Percentiles rank a stretch among this genome's conserved stretches.
These are phyloP conservation scores for Blastobotrys persicus DNA, from an alignment of 1,139 yeast genomes.

Conservation along the genomic window DNA sequence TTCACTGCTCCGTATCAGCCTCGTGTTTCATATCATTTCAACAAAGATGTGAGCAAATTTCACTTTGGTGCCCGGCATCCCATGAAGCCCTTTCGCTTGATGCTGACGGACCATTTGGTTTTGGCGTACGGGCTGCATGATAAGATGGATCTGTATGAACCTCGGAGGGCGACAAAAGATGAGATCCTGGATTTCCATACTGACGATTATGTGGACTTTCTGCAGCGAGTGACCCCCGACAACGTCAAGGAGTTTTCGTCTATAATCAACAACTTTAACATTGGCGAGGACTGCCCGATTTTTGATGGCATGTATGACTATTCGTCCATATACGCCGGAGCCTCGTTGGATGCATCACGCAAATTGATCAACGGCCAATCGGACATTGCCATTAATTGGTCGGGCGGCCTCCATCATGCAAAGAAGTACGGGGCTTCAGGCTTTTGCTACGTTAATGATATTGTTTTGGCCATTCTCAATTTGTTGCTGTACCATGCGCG, in stretches of 20 bases:
- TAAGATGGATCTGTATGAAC: slow-evolving; percentile 83
- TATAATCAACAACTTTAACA: slow-evolving; percentile 73
- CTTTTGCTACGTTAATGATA: slow-evolving; percentile 92
- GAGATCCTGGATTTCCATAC: slow-evolving; percentile 82
- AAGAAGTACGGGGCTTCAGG: slow-evolving; percentile 93
- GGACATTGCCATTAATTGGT: slow-evolving; percentile 96
- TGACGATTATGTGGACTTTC: slow-evolving; percentile 80
- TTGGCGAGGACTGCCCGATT: slow-evolving; percentile 97
- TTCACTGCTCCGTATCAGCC: slow-evolving; percentile 30
- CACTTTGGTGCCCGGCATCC: slow-evolving; percentile 95
- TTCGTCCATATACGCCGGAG: slow-evolving; percentile 84
- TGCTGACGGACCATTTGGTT: slow-evolving; percentile 91
- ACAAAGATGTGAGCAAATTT: slow-evolving; percentile 73
- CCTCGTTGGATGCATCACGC: slow-evolving; percentile 87
- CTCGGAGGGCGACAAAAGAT: slow-evolving; percentile 75
- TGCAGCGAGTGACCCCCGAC: slow-evolving; percentile 78
- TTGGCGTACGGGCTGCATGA: slow-evolving; percentile 82
- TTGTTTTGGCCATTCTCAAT: slow-evolving; percentile 82
- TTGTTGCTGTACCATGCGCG: slow-evolving; percentile 83
- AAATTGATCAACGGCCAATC: slow-evolving; percentile 80
- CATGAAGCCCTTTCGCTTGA: slow-evolving; percentile 94
- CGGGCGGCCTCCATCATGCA: slow-evolving; percentile 97
- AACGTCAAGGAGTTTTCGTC: slow-evolving; percentile 59
- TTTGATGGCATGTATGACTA: slow-evolving; percentile 93
- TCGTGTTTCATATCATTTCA: slow-evolving; percentile 83